phyloP scores from a whole-genome alignment of 495 filamentous ascomycete genomes.

The Tuber umbilicatum region DNA sequence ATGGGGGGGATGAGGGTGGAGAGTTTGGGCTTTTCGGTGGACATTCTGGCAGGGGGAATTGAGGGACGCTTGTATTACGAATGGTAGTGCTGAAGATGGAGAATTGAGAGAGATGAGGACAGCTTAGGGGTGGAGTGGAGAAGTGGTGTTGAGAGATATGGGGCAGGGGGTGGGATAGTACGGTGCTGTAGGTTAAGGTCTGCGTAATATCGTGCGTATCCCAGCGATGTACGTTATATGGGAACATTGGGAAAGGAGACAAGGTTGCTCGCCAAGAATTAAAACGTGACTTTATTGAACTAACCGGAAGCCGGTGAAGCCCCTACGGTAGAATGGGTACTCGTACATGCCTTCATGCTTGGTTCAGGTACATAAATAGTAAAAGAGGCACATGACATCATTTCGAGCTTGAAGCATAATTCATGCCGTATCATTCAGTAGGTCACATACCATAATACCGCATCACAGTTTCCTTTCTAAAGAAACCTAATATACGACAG shows the following conservation, averaged over 20 bases:
- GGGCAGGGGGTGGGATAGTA: neutral
- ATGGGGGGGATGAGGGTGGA: constrained; percentile 65
- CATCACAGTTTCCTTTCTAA: neutral
- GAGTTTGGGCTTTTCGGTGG: constrained; percentile 16
- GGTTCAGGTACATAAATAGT: neutral
- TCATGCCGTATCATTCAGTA: neutral
- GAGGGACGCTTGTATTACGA: neutral
- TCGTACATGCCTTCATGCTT: no score
- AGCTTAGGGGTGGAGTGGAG: neutral
- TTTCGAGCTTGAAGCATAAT: neutral
- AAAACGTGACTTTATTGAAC: neutral
- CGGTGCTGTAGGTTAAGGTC: neutral
- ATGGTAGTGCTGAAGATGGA: neutral
- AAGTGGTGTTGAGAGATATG: neutral
- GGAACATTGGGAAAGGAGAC: neutral
- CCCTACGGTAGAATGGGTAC: neutral
- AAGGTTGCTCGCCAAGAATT: neutral
- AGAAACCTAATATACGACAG: neutral
- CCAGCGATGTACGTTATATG: neutral
- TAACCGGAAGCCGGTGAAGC: neutral
- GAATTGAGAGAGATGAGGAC: neutral
- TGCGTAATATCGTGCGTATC: neutral
- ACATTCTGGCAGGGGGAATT: constrained; percentile 13
- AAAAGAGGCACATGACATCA: neutral
- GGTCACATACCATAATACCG: neutral